phyloP scores from a whole-genome alignment of 2,329 filamentous ascomycete species.

The Colletotrichum karsti region DNA sequence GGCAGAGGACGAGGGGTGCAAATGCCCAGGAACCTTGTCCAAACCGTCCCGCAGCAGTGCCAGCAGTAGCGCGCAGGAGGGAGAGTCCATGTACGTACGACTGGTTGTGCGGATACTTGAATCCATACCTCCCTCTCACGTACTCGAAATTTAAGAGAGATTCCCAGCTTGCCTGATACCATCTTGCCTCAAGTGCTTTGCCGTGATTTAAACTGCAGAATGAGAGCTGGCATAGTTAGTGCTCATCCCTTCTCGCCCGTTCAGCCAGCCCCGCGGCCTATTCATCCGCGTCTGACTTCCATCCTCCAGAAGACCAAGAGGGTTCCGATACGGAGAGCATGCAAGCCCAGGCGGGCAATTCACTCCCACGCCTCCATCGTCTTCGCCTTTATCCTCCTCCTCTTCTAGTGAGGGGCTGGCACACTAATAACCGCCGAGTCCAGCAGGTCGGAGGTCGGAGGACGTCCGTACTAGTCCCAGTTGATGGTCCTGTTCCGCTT shows the following conservation, averaged over 20 bases:
- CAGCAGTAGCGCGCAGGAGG: neutral
- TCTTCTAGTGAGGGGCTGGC: constrained; percentile 20
- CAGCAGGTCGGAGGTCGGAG: constrained; percentile 27
- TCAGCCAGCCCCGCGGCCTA: neutral
- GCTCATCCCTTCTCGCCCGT: neutral
- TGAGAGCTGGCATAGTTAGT: too few relatives aligned
- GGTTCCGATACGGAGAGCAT: neutral
- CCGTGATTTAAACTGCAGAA: too few relatives aligned
- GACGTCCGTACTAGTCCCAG: constrained; percentile 27
- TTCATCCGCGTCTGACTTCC: neutral
- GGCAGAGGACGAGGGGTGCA: too few relatives aligned
- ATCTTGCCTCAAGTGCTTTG: neutral
- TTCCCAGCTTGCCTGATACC: neutral
- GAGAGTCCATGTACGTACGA: neutral
- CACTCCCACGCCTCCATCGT: neutral
- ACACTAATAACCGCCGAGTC: constrained; percentile 25
- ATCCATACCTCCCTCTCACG: constrained; percentile 2
- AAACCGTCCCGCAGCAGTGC: constrained; percentile 11
- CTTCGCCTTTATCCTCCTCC: neutral
- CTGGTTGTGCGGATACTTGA: constrained; percentile 2
- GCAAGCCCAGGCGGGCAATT: neutral
- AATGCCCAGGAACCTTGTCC: constrained; percentile 11
- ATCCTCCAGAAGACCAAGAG: neutral
- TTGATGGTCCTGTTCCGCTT: constrained; percentile 21
- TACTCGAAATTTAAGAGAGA: neutral